phyloP scores from a whole-genome alignment of 2,329 filamentous ascomycete genomes.

The Colletotrichum sp. region DNA sequence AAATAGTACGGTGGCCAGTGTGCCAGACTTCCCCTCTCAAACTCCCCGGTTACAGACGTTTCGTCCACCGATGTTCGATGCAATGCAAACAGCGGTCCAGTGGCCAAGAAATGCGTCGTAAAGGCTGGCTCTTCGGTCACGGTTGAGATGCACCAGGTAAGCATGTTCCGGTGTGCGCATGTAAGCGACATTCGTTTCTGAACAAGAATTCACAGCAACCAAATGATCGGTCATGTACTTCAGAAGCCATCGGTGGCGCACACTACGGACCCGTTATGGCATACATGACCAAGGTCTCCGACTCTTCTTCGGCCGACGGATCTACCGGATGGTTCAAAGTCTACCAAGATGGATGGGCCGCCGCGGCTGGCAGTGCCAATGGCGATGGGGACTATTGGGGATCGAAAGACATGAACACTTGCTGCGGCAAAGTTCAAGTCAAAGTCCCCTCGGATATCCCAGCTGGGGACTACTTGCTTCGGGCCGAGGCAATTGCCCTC shows the following conservation, averaged over 20 bases:
- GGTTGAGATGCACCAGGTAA: conserved; percentile 52
- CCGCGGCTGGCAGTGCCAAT: conserved; percentile 33
- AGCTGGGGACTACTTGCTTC: conserved; percentile 57
- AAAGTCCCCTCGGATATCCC: conserved; percentile 49
- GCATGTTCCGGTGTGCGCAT: not conserved
- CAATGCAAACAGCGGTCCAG: conserved; percentile 40
- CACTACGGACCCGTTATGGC: conserved; percentile 56
- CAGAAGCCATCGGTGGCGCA: conserved; percentile 55
- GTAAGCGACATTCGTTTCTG: not conserved
- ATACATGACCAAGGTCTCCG: conserved; percentile 52
- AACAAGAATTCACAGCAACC: conserved; percentile 33
- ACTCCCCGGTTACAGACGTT: conserved; percentile 46
- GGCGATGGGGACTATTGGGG: conserved; percentile 28
- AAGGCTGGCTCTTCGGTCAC: conserved; percentile 42
- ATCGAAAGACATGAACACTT: conserved; percentile 19
- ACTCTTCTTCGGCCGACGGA: conserved; percentile 47
- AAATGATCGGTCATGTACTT: conserved; percentile 44
- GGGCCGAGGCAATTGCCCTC: conserved; percentile 59
- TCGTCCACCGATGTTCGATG: conserved; percentile 44
- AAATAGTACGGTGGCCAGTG: conserved; percentile 21
- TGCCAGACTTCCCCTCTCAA: conserved; percentile 28
- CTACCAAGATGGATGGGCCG: conserved; percentile 42
- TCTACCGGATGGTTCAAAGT: conserved; percentile 57
- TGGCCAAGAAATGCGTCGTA: conserved; percentile 48
- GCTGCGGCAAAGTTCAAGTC: conserved; percentile 14